These are phyloP conservation scores for Proliferodiscus dingleyae DNA, from an alignment of 2,329 filamentous ascomycete genomes.

Conservation along the genomic window DNA sequence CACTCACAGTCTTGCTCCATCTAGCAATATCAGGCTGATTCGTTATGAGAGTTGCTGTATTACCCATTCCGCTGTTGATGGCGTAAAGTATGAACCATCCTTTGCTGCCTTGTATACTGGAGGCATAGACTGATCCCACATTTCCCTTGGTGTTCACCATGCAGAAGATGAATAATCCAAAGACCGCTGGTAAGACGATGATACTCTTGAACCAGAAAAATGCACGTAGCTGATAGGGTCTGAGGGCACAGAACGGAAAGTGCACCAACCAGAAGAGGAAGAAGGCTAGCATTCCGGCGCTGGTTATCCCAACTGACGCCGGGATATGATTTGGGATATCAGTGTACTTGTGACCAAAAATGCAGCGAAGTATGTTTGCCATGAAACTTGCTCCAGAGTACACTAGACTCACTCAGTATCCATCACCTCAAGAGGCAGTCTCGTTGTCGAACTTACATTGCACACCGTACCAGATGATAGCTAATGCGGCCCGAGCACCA, in stretches of 20 bases:
- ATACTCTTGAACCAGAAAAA: slow-evolving; percentile 43
- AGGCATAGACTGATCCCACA: slow-evolving; percentile 26
- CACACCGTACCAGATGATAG: slow-evolving; percentile 57
- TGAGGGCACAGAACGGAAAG: slow-evolving; percentile 41
- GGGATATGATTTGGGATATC: slow-evolving; percentile 37
- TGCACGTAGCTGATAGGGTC: slow-evolving; percentile 39
- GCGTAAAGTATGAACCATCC: slow-evolving; percentile 37
- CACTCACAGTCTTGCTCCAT: slow-evolving; percentile 35
- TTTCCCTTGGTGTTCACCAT: slow-evolving; percentile 36
- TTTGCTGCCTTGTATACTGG: slow-evolving; percentile 12
- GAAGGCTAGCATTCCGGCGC: slow-evolving; percentile 40
- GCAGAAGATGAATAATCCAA: slow-evolving; percentile 37
- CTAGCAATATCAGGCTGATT: slow-evolving; percentile 43
- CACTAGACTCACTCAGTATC: neutral
- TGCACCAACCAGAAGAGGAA: slow-evolving; percentile 52
- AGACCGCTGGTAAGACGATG: slow-evolving; percentile 35
- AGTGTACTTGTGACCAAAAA: slow-evolving; percentile 37
- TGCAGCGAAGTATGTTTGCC: slow-evolving; percentile 36
- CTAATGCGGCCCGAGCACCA: slow-evolving; percentile 39
- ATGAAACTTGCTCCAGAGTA: neutral
- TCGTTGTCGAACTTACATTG: slow-evolving; percentile 47
- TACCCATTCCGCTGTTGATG: slow-evolving; percentile 38
- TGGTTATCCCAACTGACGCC: slow-evolving; percentile 35
- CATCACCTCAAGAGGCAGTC: neutral
- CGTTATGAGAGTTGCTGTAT: slow-evolving; percentile 36